phyloP scores from a whole-genome alignment of 306 rosid species.

The Datisca glomerata region DNA sequence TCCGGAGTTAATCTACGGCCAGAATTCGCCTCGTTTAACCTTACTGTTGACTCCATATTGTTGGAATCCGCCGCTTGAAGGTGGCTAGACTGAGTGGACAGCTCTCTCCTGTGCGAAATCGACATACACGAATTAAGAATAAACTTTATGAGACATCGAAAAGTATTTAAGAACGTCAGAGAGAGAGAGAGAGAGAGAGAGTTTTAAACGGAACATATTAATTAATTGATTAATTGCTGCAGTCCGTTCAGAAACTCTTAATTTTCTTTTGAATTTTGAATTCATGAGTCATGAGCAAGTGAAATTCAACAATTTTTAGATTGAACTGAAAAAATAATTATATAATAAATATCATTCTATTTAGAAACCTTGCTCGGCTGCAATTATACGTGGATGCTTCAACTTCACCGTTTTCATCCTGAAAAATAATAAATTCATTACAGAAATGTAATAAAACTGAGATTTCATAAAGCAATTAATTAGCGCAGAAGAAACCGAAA shows the following conservation, averaged over 20 bases:
- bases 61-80: conserved; percentile 29
- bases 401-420: conserved; percentile 60
- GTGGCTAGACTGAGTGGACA: conserved; percentile 38
- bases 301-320: conserved; percentile 1
- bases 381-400: conserved; percentile 55
- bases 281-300: conserved; percentile 6
- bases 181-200: conserved; percentile 1
- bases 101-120: conserved; percentile 45
- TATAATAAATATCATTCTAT: neutral
- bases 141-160: conserved; percentile 6
- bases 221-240: conserved; percentile 4
- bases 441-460: neutral
- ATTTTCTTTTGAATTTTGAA: conserved; percentile 24
- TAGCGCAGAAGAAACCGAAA: neutral
- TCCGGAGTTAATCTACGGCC: conserved; percentile 13
- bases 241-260: conserved; percentile 5
- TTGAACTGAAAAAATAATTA: neutral
- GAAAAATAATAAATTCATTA: conserved; percentile 3
- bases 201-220: conserved; percentile 9
- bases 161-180: neutral
- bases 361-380: conserved; percentile 43
- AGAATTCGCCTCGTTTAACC: conserved; percentile 27
- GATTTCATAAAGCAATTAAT: neutral
- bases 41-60: conserved; percentile 22
- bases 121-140: conserved; percentile 1